Conservation (phyloP, 352 stramenopile species). For the Globisporangium radiosum region DNA sequence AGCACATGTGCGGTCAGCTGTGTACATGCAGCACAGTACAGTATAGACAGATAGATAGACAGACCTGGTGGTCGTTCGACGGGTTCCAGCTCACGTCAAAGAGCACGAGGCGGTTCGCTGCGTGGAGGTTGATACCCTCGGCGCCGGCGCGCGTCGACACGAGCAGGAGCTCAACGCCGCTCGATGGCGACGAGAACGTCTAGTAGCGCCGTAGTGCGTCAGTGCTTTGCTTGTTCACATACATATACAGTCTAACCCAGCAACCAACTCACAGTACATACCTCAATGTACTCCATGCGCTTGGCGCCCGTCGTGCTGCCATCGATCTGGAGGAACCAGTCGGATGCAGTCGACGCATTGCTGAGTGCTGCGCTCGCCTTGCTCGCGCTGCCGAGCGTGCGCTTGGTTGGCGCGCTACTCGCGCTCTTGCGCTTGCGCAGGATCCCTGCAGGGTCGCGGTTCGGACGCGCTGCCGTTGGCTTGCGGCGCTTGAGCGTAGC, state of each 20-base stretch:
- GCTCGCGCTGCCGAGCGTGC: not conserved
- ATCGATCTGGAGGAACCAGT: conserved; percentile 81
- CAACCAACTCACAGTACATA: conserved; percentile 13
- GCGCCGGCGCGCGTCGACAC: conserved; percentile 78
- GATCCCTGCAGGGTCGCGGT: conserved; percentile 54
- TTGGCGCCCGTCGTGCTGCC: conserved; percentile 66
- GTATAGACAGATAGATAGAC: conserved; percentile 1
- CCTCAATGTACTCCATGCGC: conserved; percentile 83
- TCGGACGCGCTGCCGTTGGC: conserved; percentile 19
- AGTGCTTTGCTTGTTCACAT: not conserved
- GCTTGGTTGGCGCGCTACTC: conserved; percentile 6
- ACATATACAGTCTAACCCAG: not conserved
- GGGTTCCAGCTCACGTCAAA: conserved; percentile 92
- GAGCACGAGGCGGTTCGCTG: conserved; percentile 86
- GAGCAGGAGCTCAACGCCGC: conserved; percentile 59
- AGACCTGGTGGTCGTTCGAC: conserved; percentile 84
- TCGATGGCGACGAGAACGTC: conserved; percentile 53
- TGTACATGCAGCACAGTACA: too few species aligned
- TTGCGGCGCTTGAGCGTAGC: conserved; percentile 26
- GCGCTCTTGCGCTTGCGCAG: conserved; percentile 36
- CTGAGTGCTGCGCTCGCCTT: not conserved
- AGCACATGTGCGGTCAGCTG: not conserved
- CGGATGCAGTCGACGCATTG: conserved; percentile 12
- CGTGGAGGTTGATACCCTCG: conserved; percentile 86
- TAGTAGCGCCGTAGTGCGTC: conserved; percentile 10